Percentiles rank a stretch among this genome's conserved stretches.
These are phyloP conservation scores for Lipomyces sp. DNA, from an alignment of 805 yeast genomes.

Conservation along the genomic window DNA sequence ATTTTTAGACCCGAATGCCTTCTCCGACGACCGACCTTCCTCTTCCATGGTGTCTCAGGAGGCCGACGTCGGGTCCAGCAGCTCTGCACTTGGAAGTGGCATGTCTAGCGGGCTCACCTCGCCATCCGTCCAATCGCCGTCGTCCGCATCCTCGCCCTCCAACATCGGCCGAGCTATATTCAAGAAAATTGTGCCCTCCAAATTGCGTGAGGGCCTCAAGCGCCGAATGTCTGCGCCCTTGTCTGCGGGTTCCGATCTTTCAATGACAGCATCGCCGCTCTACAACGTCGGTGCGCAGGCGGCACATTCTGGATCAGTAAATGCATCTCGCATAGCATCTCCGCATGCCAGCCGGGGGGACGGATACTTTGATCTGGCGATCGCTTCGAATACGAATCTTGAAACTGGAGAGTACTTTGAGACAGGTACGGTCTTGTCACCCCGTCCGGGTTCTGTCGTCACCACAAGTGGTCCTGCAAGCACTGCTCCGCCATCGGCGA, in stretches of 20 bases:
- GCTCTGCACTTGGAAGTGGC: not conserved
- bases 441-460: not conserved
- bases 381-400: constrained; percentile 19
- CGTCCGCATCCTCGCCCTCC: not conserved
- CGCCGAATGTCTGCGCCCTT: constrained; percentile 27
- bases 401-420: constrained; percentile 11
- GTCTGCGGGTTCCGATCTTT: not conserved
- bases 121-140: not conserved
- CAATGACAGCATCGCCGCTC: constrained; percentile 5
- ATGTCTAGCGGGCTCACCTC: not conserved
- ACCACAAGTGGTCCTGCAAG: not conserved
- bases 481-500: not conserved
- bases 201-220: constrained; percentile 15
- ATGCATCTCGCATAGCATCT: not conserved
- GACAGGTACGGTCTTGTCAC: not conserved
- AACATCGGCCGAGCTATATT: constrained; percentile 17
- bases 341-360: not conserved
- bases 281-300: not conserved
- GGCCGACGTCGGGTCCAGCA: not conserved
- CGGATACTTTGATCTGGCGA: constrained; percentile 20
- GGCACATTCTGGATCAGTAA: not conserved
- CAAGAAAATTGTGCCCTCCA: constrained; percentile 25
- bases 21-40: constrained; percentile 12
- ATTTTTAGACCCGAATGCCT: constrained; percentile 21
- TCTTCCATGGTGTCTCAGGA: not conserved